Evolutionary conservation across 169 alveolate species (phyloP), one percentile per base, ranked within the genome.

Genomic region (Eimeria necatrix): DNA sequence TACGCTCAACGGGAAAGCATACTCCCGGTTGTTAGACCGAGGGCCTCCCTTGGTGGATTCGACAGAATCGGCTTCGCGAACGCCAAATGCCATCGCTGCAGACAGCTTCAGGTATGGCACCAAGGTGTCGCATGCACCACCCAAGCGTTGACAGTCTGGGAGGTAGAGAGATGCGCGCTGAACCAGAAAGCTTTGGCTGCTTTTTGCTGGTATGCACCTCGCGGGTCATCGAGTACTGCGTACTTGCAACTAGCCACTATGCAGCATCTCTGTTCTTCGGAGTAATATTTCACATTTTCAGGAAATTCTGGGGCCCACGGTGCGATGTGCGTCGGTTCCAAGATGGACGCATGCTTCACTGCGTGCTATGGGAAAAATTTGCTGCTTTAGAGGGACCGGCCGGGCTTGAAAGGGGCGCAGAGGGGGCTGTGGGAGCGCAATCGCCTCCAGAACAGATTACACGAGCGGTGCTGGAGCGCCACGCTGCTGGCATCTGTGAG

Each of bases 271-370:
- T 32, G 41, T 32, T 32, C 41, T 32, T 32, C 41, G 41, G 41
- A 32, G 41, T 32, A 32, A 0, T 32, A 32, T 2, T 41, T 9
- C 73, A 88, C 24, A 1, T 20, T n/a, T 71, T 4, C 81, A 93
- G 95, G 90, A 49, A 61, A 16, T 93, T 93, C 81, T 93, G 95
- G 95, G 95, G 95, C 4, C 52, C 95, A 22, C 93, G 73, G 49
- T 61, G 74, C 59, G 95, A 93, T 68, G 74, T 93, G 18, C 87
- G 95, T 70, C 93, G 95, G 52, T 93, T 93, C 51, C 95, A 84
- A 41, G 95, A 93, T 51, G 93, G 90, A 26, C 93, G 83, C 74
- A 84, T 84, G 81, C 93, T 93, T 26, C 64, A 83, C 51, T 60
- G 92, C 52, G 95, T 93, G 20, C 18, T 93, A 56, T 93, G 95